Evolutionary conservation across 2,329 filamentous ascomycete species (phyloP).

Genomic region (Pseudopithomyces maydicus): DNA sequence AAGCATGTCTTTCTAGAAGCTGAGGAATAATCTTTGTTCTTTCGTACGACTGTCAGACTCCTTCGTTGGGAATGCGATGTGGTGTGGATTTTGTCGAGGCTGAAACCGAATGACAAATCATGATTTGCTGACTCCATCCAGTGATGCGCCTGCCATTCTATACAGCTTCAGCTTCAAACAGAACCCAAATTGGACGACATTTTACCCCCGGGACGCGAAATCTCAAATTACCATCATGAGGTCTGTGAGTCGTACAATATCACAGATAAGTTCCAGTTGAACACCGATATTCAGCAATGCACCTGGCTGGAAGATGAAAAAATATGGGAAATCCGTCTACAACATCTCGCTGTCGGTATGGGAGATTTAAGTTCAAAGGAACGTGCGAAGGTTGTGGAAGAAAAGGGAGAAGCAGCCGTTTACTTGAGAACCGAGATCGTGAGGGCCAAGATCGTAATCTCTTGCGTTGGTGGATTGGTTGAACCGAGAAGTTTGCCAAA

Average conservation of each 20-base stretch:
- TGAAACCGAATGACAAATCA: not conserved
- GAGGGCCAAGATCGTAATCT: constrained; percentile 60
- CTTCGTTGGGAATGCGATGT: too few relatives aligned
- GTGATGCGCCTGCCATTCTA: constrained; percentile 57
- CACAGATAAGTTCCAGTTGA: constrained; percentile 62
- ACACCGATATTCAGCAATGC: constrained; percentile 60
- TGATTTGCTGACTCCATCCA: constrained; percentile 9
- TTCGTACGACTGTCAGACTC: too few relatives aligned
- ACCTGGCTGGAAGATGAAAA: constrained; percentile 59
- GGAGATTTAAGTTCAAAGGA: constrained; percentile 59
- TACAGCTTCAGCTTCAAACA: constrained; percentile 63
- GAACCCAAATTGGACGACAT: constrained; percentile 57
- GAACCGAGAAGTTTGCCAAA: constrained; percentile 59
- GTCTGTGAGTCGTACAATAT: constrained; percentile 60
- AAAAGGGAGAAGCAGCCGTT: constrained; percentile 53
- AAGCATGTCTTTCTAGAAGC: constrained; percentile 1
- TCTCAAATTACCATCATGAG: constrained; percentile 57
- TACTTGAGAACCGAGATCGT: constrained; percentile 58
- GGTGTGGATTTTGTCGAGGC: too few relatives aligned
- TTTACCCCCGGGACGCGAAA: constrained; percentile 57
- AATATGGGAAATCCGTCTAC: constrained; percentile 60
- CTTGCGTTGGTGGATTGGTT: constrained; percentile 60
- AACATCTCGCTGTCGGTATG: constrained; percentile 56
- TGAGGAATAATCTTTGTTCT: too few relatives aligned
- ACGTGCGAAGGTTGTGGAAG: constrained; percentile 49